Conservation (phyloP, 495 filamentous ascomycete species). For the Penicillium samsonianum region DNA sequence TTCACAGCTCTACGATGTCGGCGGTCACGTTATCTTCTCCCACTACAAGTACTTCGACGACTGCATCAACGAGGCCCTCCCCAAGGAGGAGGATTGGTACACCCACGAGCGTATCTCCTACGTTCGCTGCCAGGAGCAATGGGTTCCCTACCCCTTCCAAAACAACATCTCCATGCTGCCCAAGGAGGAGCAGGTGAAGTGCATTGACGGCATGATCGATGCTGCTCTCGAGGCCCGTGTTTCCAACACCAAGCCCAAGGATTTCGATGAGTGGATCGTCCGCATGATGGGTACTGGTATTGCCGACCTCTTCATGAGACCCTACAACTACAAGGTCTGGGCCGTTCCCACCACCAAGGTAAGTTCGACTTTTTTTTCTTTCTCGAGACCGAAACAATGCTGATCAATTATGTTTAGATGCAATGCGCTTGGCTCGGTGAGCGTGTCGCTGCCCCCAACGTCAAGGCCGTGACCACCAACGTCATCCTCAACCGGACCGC, state of each 20-base stretch:
- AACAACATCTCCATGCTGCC: constrained; percentile 99
- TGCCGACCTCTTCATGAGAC: constrained; percentile 96
- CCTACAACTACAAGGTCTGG: constrained; percentile 99
- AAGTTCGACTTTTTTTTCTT: constrained; percentile 24
- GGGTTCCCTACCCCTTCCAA: constrained; percentile 99
- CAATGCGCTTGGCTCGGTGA: constrained; percentile 99
- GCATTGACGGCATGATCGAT: constrained; percentile 97
- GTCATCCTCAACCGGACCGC: constrained; percentile 95
- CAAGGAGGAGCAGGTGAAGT: constrained; percentile 94
- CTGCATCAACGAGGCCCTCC: constrained; percentile 94
- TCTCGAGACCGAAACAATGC: background rate
- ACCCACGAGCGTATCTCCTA: constrained; percentile 98
- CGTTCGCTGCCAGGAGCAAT: constrained; percentile 91
- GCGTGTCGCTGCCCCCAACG: constrained; percentile 94
- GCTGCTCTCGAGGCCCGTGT: constrained; percentile 84
- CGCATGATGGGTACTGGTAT: constrained; percentile 88
- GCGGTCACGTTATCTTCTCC: constrained; percentile 99
- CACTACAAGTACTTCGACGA: constrained; percentile 99
- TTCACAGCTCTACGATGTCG: constrained; percentile 92
- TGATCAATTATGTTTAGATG: constrained; percentile 62
- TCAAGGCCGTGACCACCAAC: constrained; percentile 94
- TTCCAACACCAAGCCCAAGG: constrained; percentile 83
- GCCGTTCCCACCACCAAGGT: constrained; percentile 98
- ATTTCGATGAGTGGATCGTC: constrained; percentile 99
- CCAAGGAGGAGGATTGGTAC: constrained; percentile 93